Evolutionary conservation across 2,329 filamentous ascomycete genomes (phyloP).

Genomic region (Stagonosporopsis vannaccii): DNA sequence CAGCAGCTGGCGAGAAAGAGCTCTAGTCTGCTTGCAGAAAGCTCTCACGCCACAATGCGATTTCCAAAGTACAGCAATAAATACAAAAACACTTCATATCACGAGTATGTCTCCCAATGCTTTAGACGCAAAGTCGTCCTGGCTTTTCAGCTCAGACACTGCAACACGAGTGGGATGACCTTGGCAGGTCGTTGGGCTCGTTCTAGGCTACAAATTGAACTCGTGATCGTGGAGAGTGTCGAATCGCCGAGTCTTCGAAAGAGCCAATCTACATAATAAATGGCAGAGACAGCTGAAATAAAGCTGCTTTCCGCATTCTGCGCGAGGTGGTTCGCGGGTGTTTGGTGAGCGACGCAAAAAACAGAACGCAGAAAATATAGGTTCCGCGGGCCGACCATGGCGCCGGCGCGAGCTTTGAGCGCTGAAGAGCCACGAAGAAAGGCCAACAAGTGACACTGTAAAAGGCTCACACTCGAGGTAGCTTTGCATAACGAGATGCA

Average conservation of each 20-base stretch:
- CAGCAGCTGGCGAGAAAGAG: conserved; percentile 53
- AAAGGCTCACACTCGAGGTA: neutral
- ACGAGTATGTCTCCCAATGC: conserved; percentile 72
- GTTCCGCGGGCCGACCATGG: conserved; percentile 14
- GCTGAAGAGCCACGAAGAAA: neutral
- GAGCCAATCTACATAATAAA: conserved; percentile 63
- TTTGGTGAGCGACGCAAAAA: conserved; percentile 3
- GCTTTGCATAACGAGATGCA: neutral
- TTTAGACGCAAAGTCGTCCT: conserved; percentile 88
- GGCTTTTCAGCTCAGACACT: conserved; percentile 73
- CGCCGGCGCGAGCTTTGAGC: conserved; percentile 2
- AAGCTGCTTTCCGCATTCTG: conserved; percentile 7
- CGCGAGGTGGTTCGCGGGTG: conserved; percentile 4
- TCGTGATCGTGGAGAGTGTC: conserved; percentile 75
- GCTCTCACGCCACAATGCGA: neutral
- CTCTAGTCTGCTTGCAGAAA: conserved; percentile 45
- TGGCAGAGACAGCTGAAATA: conserved; percentile 11
- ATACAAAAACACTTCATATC: conserved; percentile 15
- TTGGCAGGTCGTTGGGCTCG: conserved; percentile 80
- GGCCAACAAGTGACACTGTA: neutral
- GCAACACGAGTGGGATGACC: conserved; percentile 94
- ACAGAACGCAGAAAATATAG: conserved; percentile 16
- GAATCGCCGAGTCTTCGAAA: conserved; percentile 89
- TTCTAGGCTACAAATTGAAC: conserved; percentile 89
- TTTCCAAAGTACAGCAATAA: conserved; percentile 8